Conservation (phyloP, 176 grass and related monocot species). For the Dactylis glomerata region DNA sequence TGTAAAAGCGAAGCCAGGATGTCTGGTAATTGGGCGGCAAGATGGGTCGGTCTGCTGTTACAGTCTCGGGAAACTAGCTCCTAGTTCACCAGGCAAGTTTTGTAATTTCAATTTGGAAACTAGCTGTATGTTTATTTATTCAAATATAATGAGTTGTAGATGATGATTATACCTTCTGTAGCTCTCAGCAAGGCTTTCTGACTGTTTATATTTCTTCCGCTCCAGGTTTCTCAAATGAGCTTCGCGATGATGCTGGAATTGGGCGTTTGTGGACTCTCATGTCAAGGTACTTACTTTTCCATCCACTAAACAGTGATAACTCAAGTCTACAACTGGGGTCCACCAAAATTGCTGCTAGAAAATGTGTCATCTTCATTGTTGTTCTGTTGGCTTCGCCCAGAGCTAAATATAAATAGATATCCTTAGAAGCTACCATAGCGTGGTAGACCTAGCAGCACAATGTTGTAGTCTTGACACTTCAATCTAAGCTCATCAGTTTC, state of each 20-base stretch:
- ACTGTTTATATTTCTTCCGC: conserved; percentile 20
- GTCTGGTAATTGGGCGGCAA: conserved; percentile 66
- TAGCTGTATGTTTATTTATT: neutral
- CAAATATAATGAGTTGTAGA: neutral
- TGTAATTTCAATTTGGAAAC: conserved; percentile 20
- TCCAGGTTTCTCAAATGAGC: conserved; percentile 75
- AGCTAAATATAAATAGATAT: conserved; percentile 1
- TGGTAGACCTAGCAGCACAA: neutral
- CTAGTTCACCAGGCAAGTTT: conserved; percentile 65
- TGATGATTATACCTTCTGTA: neutral
- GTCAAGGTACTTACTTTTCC: conserved; percentile 65
- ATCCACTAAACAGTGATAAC: conserved; percentile 14
- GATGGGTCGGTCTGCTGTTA: conserved; percentile 87
- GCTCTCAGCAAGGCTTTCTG: conserved; percentile 19
- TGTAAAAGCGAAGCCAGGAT: conserved; percentile 58
- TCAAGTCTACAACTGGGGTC: neutral
- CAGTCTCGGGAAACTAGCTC: conserved; percentile 73
- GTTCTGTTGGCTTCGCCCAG: neutral
- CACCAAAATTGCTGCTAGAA: neutral
- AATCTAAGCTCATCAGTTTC: neutral
- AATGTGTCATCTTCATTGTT: conserved; percentile 10
- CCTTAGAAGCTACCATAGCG: neutral
- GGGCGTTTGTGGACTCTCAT: conserved; percentile 91
- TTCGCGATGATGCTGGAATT: conserved; percentile 88
- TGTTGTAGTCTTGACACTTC: conserved; percentile 5